These are phyloP conservation scores for Starmera caribaea DNA, from an alignment of 805 yeast species.

Conservation along the genomic window DNA sequence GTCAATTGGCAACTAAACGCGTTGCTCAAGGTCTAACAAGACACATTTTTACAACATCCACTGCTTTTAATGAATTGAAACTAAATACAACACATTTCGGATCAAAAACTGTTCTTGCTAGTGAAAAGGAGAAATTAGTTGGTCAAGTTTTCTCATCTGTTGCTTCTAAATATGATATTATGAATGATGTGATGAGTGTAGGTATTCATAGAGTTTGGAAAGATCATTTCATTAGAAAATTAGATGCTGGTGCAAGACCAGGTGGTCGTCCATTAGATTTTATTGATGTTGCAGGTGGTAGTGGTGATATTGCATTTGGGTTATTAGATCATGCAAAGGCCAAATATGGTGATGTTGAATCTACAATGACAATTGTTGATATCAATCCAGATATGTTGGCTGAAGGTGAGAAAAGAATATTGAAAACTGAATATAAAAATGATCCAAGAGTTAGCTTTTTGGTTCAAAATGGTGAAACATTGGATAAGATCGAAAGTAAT, in stretches of 20 bases:
- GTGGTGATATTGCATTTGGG: constrained; percentile 97
- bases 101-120: constrained; percentile 67
- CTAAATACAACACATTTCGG: constrained; percentile 84
- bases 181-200: constrained; percentile 97
- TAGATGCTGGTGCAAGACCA: constrained; percentile 92
- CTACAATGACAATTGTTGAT: constrained; percentile 87
- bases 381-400: constrained; percentile 93
- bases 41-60: no score
- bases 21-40: no score
- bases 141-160: constrained; percentile 89
- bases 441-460: constrained; percentile 60
- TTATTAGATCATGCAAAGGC: constrained; percentile 82
- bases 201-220: constrained; percentile 97
- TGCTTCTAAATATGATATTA: constrained; percentile 86
- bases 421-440: constrained; percentile 41
- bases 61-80: no score
- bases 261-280: constrained; percentile 78
- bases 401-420: constrained; percentile 79
- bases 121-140: constrained; percentile 74
- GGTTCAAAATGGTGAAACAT: constrained; percentile 87
- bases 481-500: constrained; percentile 75
- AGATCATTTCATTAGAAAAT: constrained; percentile 72
- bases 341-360: constrained; percentile 61
- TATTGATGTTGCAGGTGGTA: constrained; percentile 97
- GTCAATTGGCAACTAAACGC: no score